A percentile compares a stretch with the other conserved stretches of the same genome.
Evolutionary conservation across 805 yeast genomes (phyloP).

Genomic region (Candida bentonensis): DNA sequence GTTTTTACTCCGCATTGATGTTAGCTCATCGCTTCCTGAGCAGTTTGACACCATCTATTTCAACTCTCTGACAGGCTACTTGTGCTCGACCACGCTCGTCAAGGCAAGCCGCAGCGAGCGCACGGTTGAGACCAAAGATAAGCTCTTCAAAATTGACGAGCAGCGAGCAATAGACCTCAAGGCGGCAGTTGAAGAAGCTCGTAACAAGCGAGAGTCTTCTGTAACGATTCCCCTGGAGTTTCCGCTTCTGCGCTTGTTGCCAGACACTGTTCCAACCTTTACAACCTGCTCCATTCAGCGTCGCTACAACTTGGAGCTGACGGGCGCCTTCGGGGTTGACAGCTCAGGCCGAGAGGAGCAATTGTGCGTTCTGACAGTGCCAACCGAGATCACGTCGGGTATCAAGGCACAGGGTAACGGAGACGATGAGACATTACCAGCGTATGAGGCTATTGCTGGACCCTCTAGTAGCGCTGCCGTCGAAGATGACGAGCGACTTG

Average conservation of each 20-base stretch:
- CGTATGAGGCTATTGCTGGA: not conserved
- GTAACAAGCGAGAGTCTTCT: not conserved
- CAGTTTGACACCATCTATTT: not conserved
- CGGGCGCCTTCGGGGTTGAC: not conserved
- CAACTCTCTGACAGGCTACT: not conserved
- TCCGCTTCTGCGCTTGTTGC: not conserved
- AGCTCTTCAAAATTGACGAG: not conserved
- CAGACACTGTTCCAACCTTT: not conserved
- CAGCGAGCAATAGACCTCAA: not conserved
- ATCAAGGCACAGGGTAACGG: not conserved
- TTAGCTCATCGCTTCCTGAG: not conserved
- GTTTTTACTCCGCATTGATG: not conserved
- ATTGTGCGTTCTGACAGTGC: not conserved
- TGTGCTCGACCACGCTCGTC: not conserved
- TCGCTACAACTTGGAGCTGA: not conserved
- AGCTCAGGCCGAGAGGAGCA: not conserved
- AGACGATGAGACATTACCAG: not conserved
- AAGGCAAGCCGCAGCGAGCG: constrained; percentile 1
- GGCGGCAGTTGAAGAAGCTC: not conserved
- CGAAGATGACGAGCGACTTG: not conserved
- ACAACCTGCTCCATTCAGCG: not conserved
- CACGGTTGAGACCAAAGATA: not conserved
- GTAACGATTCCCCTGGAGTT: not conserved
- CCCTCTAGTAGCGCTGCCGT: not conserved
- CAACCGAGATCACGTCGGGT: not conserved